Percentiles rank a stretch among this genome's conserved stretches.
Evolutionary conservation across 768 basidiomycete species (phyloP).

Genomic region (Trametes cinnabarina): DNA sequence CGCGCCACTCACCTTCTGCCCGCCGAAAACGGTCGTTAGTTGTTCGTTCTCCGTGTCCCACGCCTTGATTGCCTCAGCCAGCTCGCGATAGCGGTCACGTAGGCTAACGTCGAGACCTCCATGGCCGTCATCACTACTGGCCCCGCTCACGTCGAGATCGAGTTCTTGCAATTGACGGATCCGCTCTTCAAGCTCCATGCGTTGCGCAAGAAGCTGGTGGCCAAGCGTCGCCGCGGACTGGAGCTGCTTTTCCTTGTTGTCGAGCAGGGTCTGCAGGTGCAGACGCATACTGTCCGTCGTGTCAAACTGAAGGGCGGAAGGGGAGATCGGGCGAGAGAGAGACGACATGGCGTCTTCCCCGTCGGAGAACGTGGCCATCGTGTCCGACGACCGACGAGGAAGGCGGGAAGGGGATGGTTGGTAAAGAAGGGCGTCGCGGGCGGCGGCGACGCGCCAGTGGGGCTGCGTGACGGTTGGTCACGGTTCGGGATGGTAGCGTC

Average conservation of each 20-base stretch:
- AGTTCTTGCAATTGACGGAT: conserved; percentile 78
- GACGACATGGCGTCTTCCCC: conserved; percentile 25
- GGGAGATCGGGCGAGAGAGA: conserved; percentile 14
- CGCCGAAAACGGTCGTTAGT: conserved; percentile 63
- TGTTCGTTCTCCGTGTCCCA: conserved; percentile 84
- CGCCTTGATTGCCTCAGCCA: conserved; percentile 66
- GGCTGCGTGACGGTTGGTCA: conserved; percentile 1
- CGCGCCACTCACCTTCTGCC: conserved; percentile 51
- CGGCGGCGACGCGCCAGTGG: conserved; percentile 11
- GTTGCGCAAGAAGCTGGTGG: conserved; percentile 90
- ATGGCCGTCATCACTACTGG: conserved; percentile 47
- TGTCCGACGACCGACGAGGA: conserved; percentile 13
- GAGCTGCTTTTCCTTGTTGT: conserved; percentile 89
- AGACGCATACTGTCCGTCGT: conserved; percentile 31
- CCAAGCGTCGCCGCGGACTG: conserved; percentile 90
- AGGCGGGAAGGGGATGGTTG: background rate
- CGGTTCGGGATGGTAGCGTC: background rate
- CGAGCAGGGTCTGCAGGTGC: conserved; percentile 61
- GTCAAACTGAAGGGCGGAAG: conserved; percentile 12
- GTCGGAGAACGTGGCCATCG: conserved; percentile 36
- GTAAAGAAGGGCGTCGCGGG: conserved; percentile 4
- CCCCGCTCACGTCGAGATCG: conserved; percentile 43
- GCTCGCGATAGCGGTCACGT: conserved; percentile 71
- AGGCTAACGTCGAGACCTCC: conserved; percentile 65
- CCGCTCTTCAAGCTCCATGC: conserved; percentile 87